Base-by-base conservation (phyloP, 441 rosid species). In the Caryocar brasiliense region DNA sequence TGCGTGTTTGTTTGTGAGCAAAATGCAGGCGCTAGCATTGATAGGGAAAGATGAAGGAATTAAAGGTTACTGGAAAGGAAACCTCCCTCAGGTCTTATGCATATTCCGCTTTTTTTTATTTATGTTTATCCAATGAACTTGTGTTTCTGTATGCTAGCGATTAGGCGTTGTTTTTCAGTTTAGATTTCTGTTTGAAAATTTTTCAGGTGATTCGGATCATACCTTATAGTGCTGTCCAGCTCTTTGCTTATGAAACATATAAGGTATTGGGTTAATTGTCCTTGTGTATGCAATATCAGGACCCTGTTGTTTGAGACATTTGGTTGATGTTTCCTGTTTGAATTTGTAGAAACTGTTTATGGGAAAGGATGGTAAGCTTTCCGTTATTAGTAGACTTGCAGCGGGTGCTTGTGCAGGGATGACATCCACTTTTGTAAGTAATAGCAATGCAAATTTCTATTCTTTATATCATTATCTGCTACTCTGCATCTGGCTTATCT, bases 391-490 rank as follows among this genome's bases (percentile, higher is more conserved):
- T 57, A 88, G 98, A 72, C 87, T 92, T 37, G 82, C 86, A 0
- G 98, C 97, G 0, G 96, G 98, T 59, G 96, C 98, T 74, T 87
- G 98, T 76, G 96, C 98, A 71, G 98, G 96, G 77, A 91, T 91
- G 95, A 85, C 98, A 12, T 91, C 98, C 52, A 87, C 98, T 67
- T 74, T 83, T 71, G 96, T 92, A 75, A 78, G 83, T 74, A 19
- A 11, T 48, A 29, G 42, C 35, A 28, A 38, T 58, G 40, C 5
- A 9, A 25, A 37, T 58, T 17, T 47, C 18, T 53, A 38, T 36
- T 23, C 23, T 21, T 25, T 6, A 38, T 48, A 17, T 26, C 27
- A 28, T 29, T 51, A 14, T 21, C 6, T 39, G 6, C 15, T 28
- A 29, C 30, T 19, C 11, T 25, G 48, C 34, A 33, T 6, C 35